Conservation (phyloP, 2,329 filamentous ascomycete species). For the Tolypocladium tundrense region DNA sequence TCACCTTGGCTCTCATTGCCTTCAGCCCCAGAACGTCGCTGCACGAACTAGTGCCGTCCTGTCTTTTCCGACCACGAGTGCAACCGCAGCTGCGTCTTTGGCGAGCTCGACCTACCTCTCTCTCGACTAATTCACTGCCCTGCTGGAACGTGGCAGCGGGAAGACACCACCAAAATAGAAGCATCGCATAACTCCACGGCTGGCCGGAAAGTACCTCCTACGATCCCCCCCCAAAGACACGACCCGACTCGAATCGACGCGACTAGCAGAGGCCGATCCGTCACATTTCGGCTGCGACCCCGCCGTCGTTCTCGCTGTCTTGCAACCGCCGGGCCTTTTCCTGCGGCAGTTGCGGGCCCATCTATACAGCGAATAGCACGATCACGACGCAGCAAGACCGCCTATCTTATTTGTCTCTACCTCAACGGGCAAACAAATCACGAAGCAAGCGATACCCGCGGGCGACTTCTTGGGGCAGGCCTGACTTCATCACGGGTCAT, state of each 20-base stretch:
- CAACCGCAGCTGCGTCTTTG: background rate
- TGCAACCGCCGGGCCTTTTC: background rate
- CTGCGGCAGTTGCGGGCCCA: no score
- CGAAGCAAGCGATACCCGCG: background rate
- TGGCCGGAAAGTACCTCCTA: background rate
- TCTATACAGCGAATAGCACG: background rate
- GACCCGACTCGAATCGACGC: background rate
- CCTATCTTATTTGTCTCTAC: background rate
- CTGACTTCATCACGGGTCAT: slow-evolving; percentile 3
- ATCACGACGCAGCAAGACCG: background rate
- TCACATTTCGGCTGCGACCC: background rate
- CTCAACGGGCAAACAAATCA: background rate
- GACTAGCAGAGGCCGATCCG: background rate
- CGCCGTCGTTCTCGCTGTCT: background rate
- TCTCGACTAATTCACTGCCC: background rate
- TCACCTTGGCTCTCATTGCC: background rate
- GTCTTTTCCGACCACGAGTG: slow-evolving; percentile 3
- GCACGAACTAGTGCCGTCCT: slow-evolving; percentile 3
- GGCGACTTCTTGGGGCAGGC: background rate
- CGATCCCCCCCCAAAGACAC: background rate
- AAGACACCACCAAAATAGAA: background rate
- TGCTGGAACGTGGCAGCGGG: background rate
- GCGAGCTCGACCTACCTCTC: background rate
- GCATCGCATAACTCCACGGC: background rate
- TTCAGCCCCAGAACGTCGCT: background rate